These are phyloP conservation scores for Sporothrix sp. DNA, from an alignment of 2,329 filamentous ascomycete species.

Conservation along the genomic window DNA sequence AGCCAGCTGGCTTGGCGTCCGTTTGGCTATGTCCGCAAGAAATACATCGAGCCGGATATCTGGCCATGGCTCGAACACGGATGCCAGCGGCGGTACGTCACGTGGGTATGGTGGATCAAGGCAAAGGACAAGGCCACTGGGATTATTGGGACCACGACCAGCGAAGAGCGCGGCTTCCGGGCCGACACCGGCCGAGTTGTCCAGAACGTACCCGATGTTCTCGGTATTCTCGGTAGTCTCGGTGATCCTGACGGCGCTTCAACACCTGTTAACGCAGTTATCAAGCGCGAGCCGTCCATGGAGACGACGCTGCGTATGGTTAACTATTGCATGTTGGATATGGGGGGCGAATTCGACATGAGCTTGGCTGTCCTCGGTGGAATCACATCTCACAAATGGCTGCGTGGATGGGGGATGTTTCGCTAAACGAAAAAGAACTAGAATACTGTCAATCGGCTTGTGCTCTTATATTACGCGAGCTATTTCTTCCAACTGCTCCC, in stretches of 20 bases:
- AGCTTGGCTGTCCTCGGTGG: constrained; percentile 1
- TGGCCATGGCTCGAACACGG: constrained; percentile 9
- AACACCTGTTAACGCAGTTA: background rate
- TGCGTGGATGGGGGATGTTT: background rate
- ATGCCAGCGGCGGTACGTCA: background rate
- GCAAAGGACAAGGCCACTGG: background rate
- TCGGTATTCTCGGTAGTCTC: background rate
- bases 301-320: constrained; percentile 5
- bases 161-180: constrained; percentile 1
- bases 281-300: background rate
- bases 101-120: constrained; percentile 11
- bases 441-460: background rate
- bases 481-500: background rate
- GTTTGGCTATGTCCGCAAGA: background rate
- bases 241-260: background rate
- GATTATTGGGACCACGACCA: too few species aligned
- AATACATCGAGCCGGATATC: constrained; percentile 7
- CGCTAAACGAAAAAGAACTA: too few species aligned
- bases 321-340: background rate
- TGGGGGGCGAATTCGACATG: constrained; percentile 1
- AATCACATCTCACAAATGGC: background rate
- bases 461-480: background rate
- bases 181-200: constrained; percentile 1
- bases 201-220: constrained; percentile 1
- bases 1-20: constrained; percentile 1